Percentiles rank a stretch among this genome's conserved stretches.
Evolutionary conservation across 805 yeast genomes (phyloP).

Genomic region (Babjeviella inositovora): DNA sequence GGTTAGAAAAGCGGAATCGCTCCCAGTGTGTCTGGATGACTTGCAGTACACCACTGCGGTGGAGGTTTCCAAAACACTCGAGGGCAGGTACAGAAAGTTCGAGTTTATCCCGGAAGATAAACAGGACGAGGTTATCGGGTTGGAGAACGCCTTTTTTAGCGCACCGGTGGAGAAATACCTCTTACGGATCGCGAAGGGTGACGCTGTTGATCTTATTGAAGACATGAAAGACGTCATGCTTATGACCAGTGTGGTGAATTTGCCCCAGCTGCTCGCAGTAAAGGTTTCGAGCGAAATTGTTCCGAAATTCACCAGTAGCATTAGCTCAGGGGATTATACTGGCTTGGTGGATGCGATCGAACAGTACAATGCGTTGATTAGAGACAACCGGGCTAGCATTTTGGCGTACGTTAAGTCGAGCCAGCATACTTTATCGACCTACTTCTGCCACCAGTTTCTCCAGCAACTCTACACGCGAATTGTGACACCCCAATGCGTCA

Average conservation of each 20-base stretch:
- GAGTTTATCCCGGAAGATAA: no score
- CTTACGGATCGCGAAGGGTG: constrained; percentile 32
- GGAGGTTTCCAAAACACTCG: no score
- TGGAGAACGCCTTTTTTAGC: no score
- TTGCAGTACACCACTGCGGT: no score
- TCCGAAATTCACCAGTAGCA: constrained; percentile 16
- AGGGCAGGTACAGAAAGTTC: no score
- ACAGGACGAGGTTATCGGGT: no score
- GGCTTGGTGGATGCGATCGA: constrained; percentile 14
- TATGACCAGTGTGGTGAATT: constrained; percentile 16
- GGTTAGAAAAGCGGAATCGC: no score
- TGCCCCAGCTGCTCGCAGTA: constrained; percentile 16
- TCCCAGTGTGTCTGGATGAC: no score
- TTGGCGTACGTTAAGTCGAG: no score
- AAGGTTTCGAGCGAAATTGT: constrained; percentile 18
- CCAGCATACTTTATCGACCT: constrained; percentile 9
- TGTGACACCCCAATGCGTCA: constrained; percentile 58
- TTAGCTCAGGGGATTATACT: constrained; percentile 10
- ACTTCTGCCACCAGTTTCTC: constrained; percentile 48
- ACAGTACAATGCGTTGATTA: constrained; percentile 25
- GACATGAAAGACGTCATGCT: constrained; percentile 43
- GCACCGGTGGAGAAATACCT: constrained; percentile 37
- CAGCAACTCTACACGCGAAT: constrained; percentile 62
- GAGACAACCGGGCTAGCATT: no score
- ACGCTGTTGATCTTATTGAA: constrained; percentile 43